Base-by-base conservation (phyloP, 2,329 filamentous ascomycete genomes). In the Fusarium duplospermum region DNA sequence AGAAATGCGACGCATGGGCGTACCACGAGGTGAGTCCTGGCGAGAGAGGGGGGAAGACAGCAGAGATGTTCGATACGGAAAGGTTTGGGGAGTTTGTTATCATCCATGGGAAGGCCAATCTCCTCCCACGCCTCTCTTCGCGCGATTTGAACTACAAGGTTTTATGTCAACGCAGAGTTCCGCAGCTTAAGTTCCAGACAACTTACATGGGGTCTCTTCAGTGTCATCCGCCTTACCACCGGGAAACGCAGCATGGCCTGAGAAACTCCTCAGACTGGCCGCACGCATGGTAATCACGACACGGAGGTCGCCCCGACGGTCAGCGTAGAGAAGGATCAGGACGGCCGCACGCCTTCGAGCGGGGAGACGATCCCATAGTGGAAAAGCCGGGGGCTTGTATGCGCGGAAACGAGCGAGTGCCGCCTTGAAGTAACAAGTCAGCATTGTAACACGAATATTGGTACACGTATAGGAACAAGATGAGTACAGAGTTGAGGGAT, bases 81-180 rank as follows among this genome's bases (percentile, higher is more conserved):
- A 1, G 94, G 94, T 14, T 86, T 84, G 2, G 94, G 94, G 33
- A 98, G 88, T 69, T 89, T 89, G 66, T 81, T 78, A 79, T 95
- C 90, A 76, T 91, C 87, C 78, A 92, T 87, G 2, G 96, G 94
- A 4, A 98, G 90, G 2, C 96, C 96, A 74, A 98, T 98, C 82
- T 98, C 96, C 82, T 98, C 96, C 81, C 89, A 93, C 1, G 96
- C 95, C 86, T 98, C 96, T 73, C 96, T 91, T 24, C 96, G 91
- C 10, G 96, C 95, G 61, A 95, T 97, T 79, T 95, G 89, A 82
- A 94, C 94, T 83, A 86, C 2, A 50, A 6, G 16, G n/a, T 40
- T 35, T 3, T 5, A 57, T 24, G 56, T 71, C 24, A 70, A 52
- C 31, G 18, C 18, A 10, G 1, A 35, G 9, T 3, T 24, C 45